Evolutionary conservation across 805 yeast species (phyloP), one percentile per base, ranked within the genome.

Genomic region (Yarrowia bubula): DNA sequence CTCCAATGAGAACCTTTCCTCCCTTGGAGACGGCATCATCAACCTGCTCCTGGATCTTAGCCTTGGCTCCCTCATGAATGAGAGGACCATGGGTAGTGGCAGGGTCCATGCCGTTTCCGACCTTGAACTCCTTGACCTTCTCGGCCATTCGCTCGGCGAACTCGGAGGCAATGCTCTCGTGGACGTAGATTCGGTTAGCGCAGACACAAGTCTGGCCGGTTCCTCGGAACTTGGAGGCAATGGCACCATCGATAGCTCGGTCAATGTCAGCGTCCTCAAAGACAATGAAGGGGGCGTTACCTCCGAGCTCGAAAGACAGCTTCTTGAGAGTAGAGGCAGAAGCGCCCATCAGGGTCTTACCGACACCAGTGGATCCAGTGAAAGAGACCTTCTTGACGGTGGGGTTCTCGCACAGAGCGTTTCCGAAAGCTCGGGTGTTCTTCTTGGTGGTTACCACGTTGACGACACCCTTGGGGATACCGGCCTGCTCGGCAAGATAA

Each of bases 171-270:
- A 89, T 73, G 10, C 78, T 77, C 48, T 79, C 81, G 71, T 89
- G 95, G 38, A 88, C 81, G 71, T 81, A 88, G 53, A 88, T 73
- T 71, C 92, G 80, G 76, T 88, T 88, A 51, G 92, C 91, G 73
- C 92, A 87, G 44, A 88, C 88, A 76, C 96, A 89, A 4, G 92
- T 88, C 76, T 89, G 95, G 67, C 95, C 95, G 47, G 87, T 81
- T 32, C 88, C 87, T 73, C 95, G 81, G 76, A 88, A 86, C 74
- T 89, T 89, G 68, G 86, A 82, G 8, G 82, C 84, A 66, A 88
- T 73, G 2, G 89, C 83, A 44, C 85, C 89, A n/a, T 80, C 81
- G 14, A 88, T 84, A 0, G 93, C 93, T 46, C 78, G 76, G 66
- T 84, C 87, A 18, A 88, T 69, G 67, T 87, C 84, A 10, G 90